A percentile compares a stretch with the other conserved stretches of the same genome.
phyloP scores from a whole-genome alignment of 257 asterid species.

The Capsicum chinense region DNA sequence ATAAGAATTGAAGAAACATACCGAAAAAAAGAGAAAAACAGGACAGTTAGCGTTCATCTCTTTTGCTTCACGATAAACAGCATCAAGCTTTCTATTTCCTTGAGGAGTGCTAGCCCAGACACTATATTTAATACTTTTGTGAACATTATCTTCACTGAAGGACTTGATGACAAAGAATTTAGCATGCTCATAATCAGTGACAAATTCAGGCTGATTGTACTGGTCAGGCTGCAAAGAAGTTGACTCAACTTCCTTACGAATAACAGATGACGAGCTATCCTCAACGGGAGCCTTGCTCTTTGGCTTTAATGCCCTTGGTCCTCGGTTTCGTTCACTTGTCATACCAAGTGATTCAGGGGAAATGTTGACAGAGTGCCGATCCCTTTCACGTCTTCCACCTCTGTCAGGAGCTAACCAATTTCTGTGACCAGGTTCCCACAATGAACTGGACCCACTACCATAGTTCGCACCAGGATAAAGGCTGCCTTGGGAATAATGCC shows the following conservation, averaged over 20 bases:
- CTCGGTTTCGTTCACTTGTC: conserved; percentile 82
- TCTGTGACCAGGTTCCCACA: conserved; percentile 52
- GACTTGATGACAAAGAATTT: conserved; percentile 94
- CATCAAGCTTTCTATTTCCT: conserved; percentile 94
- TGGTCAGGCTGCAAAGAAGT: conserved; percentile 59
- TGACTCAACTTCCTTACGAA: conserved; percentile 58
- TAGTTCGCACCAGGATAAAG: conserved; percentile 59
- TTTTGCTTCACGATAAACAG: conserved; percentile 81
- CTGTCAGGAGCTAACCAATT: conserved; percentile 58
- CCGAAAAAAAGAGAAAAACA: conserved; percentile 90
- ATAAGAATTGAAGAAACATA: conserved; percentile 44
- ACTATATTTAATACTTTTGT: conserved; percentile 88
- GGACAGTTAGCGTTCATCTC: conserved; percentile 72
- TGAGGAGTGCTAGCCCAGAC: conserved; percentile 98
- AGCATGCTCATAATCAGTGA: conserved; percentile 68
- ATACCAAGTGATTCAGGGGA: conserved; percentile 65
- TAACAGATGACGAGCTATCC: conserved; percentile 64
- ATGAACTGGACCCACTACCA: conserved; percentile 59
- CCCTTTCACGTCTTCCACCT: conserved; percentile 87
- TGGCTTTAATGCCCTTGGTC: conserved; percentile 94
- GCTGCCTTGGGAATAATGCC: conserved; percentile 61
- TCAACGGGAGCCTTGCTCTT: conserved; percentile 63
- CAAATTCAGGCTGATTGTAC: conserved; percentile 71
- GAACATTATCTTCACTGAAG: conserved; percentile 97
- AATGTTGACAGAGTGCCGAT: conserved; percentile 54